phyloP scores from a whole-genome alignment of 2,329 filamentous ascomycete species.

The Talaromyces piceae region DNA sequence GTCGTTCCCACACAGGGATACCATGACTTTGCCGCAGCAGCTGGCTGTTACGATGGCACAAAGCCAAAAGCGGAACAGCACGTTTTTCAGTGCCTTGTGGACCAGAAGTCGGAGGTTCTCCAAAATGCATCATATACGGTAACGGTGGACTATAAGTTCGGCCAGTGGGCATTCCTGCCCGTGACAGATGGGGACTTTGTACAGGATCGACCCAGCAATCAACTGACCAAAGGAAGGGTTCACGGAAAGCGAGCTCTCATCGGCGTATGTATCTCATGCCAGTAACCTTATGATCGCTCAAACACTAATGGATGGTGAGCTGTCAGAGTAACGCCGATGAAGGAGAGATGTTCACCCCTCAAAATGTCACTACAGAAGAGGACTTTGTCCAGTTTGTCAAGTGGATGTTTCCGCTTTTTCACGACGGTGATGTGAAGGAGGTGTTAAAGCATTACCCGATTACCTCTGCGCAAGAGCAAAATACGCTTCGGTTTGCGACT shows the following conservation, averaged over 20 bases:
- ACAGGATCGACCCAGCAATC: conserved; percentile 39
- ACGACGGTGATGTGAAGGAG: conserved; percentile 32
- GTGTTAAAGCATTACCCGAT: conserved; percentile 34
- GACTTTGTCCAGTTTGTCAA: conserved; percentile 8
- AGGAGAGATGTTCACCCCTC: conserved; percentile 34
- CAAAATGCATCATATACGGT: conserved; percentile 28
- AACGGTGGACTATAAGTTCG: conserved; percentile 35
- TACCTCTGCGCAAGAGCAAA: conserved; percentile 17
- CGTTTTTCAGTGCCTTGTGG: conserved; percentile 38
- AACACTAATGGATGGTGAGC: conserved; percentile 30
- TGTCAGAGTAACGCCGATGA: conserved; percentile 36
- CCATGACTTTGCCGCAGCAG: conserved; percentile 36
- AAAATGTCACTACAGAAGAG: conserved; percentile 9
- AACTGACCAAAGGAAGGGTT: conserved; percentile 39
- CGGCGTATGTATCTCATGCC: conserved; percentile 18
- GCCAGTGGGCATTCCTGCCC: conserved; percentile 40
- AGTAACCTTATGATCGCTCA: not conserved
- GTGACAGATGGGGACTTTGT: conserved; percentile 45
- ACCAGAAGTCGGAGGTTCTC: conserved; percentile 25
- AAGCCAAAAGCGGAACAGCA: conserved; percentile 14
- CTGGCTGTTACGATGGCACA: conserved; percentile 31
- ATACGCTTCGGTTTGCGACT: conserved; percentile 28
- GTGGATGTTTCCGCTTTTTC: conserved; percentile 37
- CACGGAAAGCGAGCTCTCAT: conserved; percentile 26
- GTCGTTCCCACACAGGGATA: conserved; percentile 39